phyloP scores from a whole-genome alignment of 192 early-diverging fungal species.

The Chytriomyces sp. region DNA sequence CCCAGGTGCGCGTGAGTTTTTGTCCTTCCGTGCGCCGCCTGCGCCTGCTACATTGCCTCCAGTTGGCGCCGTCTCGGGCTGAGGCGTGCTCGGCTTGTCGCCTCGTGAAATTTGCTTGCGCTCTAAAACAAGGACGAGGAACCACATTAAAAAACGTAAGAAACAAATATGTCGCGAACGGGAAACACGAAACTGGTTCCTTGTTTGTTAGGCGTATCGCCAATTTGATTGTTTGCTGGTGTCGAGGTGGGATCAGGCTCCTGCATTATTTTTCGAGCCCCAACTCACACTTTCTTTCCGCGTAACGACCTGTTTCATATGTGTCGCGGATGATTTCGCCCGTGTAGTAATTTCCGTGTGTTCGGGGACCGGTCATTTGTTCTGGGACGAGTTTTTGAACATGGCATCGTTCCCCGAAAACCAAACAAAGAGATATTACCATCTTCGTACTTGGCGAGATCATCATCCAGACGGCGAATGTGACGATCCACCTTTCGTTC shows the following conservation, averaged over 20 bases:
- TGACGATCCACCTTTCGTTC: conserved; percentile 78
- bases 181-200: conserved; percentile 1
- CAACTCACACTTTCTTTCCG: background rate
- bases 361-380: conserved; percentile 67
- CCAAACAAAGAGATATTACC: too few relatives aligned
- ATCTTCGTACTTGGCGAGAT: conserved; percentile 88
- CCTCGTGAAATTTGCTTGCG: background rate
- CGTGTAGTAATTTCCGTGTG: background rate
- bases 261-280: too few relatives aligned
- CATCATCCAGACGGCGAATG: conserved; percentile 87
- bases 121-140: too few relatives aligned
- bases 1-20: background rate
- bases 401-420: too few relatives aligned
- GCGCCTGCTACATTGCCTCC: background rate
- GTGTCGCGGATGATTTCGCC: background rate
- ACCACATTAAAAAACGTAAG: background rate
- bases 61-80: conserved; percentile 3
- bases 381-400: too few relatives aligned
- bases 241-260: too few relatives aligned
- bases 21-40: background rate
- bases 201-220: background rate
- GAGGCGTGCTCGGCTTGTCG: conserved; percentile 12
- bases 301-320: background rate
- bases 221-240: background rate
- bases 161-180: background rate